Evolutionary conservation across 306 rosid genomes (phyloP).

Genomic region (Dryas alaskensis): DNA sequence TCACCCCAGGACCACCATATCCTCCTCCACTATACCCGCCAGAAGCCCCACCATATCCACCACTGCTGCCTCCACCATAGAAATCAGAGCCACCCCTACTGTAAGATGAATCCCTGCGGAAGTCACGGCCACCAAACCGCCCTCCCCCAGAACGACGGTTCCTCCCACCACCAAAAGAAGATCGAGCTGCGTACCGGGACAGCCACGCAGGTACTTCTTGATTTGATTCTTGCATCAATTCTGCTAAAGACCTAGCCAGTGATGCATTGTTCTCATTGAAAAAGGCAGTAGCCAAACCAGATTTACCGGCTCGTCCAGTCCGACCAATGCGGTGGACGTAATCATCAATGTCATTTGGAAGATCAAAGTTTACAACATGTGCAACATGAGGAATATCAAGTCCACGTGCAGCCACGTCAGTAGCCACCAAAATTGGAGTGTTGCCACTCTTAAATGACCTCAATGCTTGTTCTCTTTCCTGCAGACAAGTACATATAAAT

Average conservation of each 20-base stretch:
- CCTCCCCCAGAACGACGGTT: conserved; percentile 82
- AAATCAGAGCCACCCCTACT: conserved; percentile 56
- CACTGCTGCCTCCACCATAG: conserved; percentile 44
- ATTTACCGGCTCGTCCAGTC: conserved; percentile 87
- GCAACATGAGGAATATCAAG: conserved; percentile 90
- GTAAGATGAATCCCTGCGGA: conserved; percentile 59
- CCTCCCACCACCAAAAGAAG: conserved; percentile 67
- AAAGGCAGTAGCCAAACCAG: conserved; percentile 86
- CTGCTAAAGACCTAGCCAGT: conserved; percentile 67
- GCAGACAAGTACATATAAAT: conserved; percentile 30
- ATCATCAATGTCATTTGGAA: conserved; percentile 91
- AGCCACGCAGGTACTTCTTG: conserved; percentile 90
- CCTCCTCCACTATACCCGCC: conserved; percentile 71
- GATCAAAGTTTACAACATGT: conserved; percentile 87
- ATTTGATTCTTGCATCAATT: conserved; percentile 76
- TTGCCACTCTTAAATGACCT: conserved; percentile 81
- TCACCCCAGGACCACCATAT: conserved; percentile 57
- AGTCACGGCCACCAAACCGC: conserved; percentile 77
- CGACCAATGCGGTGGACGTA: conserved; percentile 92
- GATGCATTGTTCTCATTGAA: conserved; percentile 77
- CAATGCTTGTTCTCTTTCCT: conserved; percentile 84
- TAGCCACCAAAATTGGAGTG: conserved; percentile 86
- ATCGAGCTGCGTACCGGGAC: conserved; percentile 64
- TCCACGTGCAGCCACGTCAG: conserved; percentile 95
- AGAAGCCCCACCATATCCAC: conserved; percentile 49